phyloP scores from a whole-genome alignment of 768 basidiomycete genomes.

The Collybia sordida region DNA sequence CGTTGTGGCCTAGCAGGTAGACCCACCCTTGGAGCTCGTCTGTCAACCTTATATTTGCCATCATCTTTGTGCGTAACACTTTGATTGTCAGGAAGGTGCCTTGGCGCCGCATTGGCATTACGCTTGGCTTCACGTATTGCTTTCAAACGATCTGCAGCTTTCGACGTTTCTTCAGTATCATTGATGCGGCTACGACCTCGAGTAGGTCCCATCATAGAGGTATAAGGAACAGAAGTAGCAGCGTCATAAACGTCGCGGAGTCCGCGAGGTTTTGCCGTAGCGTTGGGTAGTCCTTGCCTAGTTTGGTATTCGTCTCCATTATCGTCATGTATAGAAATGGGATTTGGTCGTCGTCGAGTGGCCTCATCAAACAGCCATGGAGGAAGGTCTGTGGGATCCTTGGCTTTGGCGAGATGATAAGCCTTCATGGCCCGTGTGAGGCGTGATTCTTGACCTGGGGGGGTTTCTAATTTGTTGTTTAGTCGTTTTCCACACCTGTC shows the following conservation, averaged over 20 bases:
- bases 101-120: constrained; percentile 10
- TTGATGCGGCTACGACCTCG: constrained; percentile 8
- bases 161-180: constrained; percentile 25
- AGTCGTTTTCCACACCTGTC: not conserved
- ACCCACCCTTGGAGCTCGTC: constrained; percentile 25
- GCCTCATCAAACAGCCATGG: constrained; percentile 63
- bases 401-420: constrained; percentile 63
- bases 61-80: not conserved
- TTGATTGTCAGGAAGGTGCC: not conserved
- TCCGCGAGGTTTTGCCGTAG: constrained; percentile 19
- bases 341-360: constrained; percentile 39
- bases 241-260: constrained; percentile 37
- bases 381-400: constrained; percentile 56
- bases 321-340: constrained; percentile 1
- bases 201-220: constrained; percentile 3
- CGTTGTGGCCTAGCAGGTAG: constrained; percentile 33
- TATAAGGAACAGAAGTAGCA: constrained; percentile 20
- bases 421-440: constrained; percentile 66
- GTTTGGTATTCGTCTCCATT: not conserved
- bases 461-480: constrained; percentile 35
- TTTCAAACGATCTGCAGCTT: constrained; percentile 46
- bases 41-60: constrained; percentile 4
- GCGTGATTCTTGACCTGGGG: constrained; percentile 56
- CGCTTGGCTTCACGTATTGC: constrained; percentile 52
- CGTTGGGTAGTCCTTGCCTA: not conserved